Percentiles rank a stretch among this genome's conserved stretches.
Conservation (phyloP, 169 alveolate genomes). For the Cryptosporidium tyzzeri region DNA sequence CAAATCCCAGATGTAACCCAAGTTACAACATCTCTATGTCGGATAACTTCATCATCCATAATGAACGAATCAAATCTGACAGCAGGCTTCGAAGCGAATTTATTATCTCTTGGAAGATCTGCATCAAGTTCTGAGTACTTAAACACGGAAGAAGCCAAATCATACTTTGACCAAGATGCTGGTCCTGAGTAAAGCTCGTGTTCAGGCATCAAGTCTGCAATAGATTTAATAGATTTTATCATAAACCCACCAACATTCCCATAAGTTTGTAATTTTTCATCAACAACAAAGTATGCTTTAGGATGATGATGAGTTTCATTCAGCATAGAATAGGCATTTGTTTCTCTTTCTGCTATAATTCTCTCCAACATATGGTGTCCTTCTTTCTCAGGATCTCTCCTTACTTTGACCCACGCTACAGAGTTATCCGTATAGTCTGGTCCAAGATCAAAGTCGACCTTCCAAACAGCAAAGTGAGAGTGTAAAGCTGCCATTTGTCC, state of each 20-base stretch:
- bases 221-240: slow-evolving; percentile 72
- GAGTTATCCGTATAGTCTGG: slow-evolving; percentile 77
- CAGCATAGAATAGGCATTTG: slow-evolving; percentile 74
- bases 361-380: slow-evolving; percentile 80
- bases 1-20: slow-evolving; percentile 81
- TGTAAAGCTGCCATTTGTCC: slow-evolving; percentile 83
- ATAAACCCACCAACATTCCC: slow-evolving; percentile 82
- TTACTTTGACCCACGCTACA: slow-evolving; percentile 77
- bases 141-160: slow-evolving; percentile 77
- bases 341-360: slow-evolving; percentile 78
- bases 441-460: slow-evolving; percentile 81
- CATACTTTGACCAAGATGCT: slow-evolving; percentile 83
- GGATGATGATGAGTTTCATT: slow-evolving; percentile 80
- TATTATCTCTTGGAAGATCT: slow-evolving; percentile 82
- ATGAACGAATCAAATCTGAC: slow-evolving; percentile 81
- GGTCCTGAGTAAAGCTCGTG: slow-evolving; percentile 82
- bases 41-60: slow-evolving; percentile 78
- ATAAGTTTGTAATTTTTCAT: slow-evolving; percentile 79
- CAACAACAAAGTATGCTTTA: slow-evolving; percentile 78
- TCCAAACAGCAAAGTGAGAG: slow-evolving; percentile 82
- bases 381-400: slow-evolving; percentile 77
- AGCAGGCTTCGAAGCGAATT: slow-evolving; percentile 81
- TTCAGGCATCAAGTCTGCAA: slow-evolving; percentile 78
- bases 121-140: slow-evolving; percentile 80
- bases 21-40: slow-evolving; percentile 80